Conservation (phyloP, 768 basidiomycete species). For the Chalciporus sphaerocephalus region DNA sequence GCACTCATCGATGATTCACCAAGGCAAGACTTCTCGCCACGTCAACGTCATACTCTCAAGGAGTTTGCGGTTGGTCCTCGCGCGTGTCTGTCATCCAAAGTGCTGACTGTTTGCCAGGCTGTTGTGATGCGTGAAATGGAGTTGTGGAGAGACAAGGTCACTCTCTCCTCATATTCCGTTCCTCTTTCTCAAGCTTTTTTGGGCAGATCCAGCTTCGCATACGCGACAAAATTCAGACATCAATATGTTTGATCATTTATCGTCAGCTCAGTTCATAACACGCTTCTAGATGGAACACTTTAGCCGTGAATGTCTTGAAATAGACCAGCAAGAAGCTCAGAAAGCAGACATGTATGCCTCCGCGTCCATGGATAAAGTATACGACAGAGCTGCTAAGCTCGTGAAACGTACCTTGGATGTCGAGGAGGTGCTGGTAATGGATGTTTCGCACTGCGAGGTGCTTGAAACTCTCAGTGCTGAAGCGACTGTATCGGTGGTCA, state of each 20-base stretch:
- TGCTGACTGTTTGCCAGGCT: constrained; percentile 38
- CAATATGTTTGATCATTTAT: constrained; percentile 42
- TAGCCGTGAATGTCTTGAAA: constrained; percentile 90
- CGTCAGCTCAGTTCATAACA: not conserved
- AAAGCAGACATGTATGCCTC: constrained; percentile 23
- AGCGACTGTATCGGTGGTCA: constrained; percentile 60
- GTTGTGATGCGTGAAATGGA: constrained; percentile 95
- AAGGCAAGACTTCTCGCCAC: constrained; percentile 77
- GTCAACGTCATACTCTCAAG: constrained; percentile 87
- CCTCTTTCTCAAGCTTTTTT: not conserved
- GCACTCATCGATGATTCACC: constrained; percentile 83
- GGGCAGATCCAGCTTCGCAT: constrained; percentile 80
- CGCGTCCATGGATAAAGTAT: constrained; percentile 79
- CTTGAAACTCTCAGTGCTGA: constrained; percentile 63
- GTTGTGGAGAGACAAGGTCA: constrained; percentile 88
- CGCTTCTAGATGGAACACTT: constrained; percentile 82
- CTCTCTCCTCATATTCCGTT: not conserved
- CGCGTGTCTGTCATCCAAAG: not conserved
- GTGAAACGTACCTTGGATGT: constrained; percentile 89
- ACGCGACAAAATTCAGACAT: constrained; percentile 87
- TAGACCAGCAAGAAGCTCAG: constrained; percentile 50
- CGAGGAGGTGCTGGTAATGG: constrained; percentile 88
- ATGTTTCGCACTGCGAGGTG: constrained; percentile 87
- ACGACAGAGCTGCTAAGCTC: constrained; percentile 84
- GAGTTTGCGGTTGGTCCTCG: constrained; percentile 72